A percentile compares a stretch with the other conserved stretches of the same genome.
These are phyloP conservation scores for Globisporangium ultimum DNA, from an alignment of 352 stramenopile genomes.

Conservation along the genomic window DNA sequence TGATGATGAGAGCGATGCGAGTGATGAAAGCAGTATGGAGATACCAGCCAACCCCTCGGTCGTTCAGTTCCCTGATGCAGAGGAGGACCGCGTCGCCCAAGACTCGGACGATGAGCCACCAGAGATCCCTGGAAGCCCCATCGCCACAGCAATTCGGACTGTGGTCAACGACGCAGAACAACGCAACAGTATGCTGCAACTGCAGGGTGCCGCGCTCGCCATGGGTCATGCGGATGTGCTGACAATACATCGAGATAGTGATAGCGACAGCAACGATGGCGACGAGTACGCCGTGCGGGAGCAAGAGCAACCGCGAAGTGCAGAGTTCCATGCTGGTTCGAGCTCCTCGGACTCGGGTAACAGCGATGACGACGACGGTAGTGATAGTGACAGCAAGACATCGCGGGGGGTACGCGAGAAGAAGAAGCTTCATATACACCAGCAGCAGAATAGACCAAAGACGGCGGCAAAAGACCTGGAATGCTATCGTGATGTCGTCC, in stretches of 20 bases:
- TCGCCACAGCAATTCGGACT: slow-evolving; percentile 19
- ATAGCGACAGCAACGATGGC: neutral
- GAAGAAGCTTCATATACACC: neutral
- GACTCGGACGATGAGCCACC: slow-evolving; percentile 45
- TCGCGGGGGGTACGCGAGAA: neutral
- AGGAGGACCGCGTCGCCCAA: slow-evolving; percentile 19
- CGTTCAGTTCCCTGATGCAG: slow-evolving; percentile 5
- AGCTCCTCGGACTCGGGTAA: slow-evolving; percentile 53
- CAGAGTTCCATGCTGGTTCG: slow-evolving; percentile 46
- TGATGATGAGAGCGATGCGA: slow-evolving; percentile 16
- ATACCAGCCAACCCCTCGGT: slow-evolving; percentile 7
- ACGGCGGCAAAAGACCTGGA: slow-evolving; percentile 52
- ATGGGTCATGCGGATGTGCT: slow-evolving; percentile 9
- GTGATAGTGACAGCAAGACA: slow-evolving; percentile 12
- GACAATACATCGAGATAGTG: slow-evolving; percentile 9
- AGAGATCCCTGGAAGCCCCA: slow-evolving; percentile 65
- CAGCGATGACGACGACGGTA: slow-evolving; percentile 9
- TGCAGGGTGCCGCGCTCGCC: too few species aligned
- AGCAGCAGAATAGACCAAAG: slow-evolving; percentile 30
- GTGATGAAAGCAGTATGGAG: slow-evolving; percentile 9
- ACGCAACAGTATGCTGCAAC: neutral
- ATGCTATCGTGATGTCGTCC: slow-evolving; percentile 49
- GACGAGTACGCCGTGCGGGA: slow-evolving; percentile 64
- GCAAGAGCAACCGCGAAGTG: slow-evolving; percentile 40
- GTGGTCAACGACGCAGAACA: neutral